A percentile compares a stretch with the other conserved stretches of the same genome.
Evolutionary conservation across 495 filamentous ascomycete species (phyloP).

Genomic region (Aspergillus homomorphus): DNA sequence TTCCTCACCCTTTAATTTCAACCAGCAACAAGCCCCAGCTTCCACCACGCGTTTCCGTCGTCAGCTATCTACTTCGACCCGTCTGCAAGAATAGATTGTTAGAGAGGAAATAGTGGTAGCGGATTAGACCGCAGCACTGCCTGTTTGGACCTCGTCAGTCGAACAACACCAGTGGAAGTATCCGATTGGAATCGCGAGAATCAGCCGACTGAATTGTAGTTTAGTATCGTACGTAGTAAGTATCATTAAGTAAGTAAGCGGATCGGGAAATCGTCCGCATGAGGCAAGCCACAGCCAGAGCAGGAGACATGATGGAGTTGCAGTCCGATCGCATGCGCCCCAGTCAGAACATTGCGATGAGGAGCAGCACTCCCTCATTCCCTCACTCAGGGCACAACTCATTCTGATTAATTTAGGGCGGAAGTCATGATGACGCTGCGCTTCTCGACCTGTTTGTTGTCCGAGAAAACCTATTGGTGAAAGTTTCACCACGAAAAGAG

Average conservation of each 20-base stretch:
- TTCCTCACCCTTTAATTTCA: constrained; percentile 5
- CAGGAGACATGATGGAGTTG: not conserved
- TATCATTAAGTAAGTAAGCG: not conserved
- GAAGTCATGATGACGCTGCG: constrained; percentile 3
- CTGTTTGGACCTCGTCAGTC: not conserved
- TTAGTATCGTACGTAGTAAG: too few species aligned
- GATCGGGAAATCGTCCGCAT: not conserved
- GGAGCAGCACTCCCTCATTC: not conserved
- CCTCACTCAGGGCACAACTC: too few species aligned
- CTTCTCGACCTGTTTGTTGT: not conserved
- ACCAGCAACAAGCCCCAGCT: not conserved
- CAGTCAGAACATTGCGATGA: not conserved
- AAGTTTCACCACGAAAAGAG: too few species aligned
- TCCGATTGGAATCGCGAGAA: not conserved
- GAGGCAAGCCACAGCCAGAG: not conserved
- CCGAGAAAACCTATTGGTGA: not conserved
- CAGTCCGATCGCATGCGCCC: not conserved
- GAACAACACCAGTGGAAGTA: not conserved
- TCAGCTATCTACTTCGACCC: not conserved
- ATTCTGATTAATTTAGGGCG: constrained; percentile 6
- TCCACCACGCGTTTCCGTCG: not conserved
- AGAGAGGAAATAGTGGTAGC: too few species aligned
- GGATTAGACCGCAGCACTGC: not conserved
- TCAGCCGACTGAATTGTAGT: not conserved
- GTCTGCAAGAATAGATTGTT: not conserved